Conservation (phyloP, 2,329 filamentous ascomycete genomes). For the Cyphellophora europaea region DNA sequence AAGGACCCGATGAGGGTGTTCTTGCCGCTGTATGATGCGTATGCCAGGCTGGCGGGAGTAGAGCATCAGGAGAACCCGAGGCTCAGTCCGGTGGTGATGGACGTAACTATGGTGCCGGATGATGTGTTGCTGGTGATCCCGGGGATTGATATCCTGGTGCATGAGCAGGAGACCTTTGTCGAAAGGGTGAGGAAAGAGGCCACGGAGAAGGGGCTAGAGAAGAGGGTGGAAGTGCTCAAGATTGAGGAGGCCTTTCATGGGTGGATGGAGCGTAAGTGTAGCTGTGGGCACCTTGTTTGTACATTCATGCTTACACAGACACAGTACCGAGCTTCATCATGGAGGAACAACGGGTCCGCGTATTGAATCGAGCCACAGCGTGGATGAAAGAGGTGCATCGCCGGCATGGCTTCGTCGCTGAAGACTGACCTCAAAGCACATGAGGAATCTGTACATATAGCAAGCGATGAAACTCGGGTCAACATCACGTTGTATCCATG, state of each 20-base stretch:
- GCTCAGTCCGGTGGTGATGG: constrained; percentile 1
- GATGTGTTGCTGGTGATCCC: constrained; percentile 3
- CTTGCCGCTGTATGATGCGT: constrained; percentile 36
- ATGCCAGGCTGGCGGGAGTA: constrained; percentile 22
- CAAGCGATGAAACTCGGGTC: not conserved
- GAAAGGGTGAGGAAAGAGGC: constrained; percentile 3
- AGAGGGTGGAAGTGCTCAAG: constrained; percentile 3
- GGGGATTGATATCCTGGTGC: constrained; percentile 4
- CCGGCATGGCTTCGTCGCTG: not conserved
- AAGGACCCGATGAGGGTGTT: constrained; percentile 26
- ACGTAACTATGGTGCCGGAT: not conserved
- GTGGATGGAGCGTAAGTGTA: constrained; percentile 4
- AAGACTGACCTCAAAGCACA: too few species aligned
- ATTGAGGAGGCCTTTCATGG: constrained; percentile 6
- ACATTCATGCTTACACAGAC: not conserved
- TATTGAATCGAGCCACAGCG: not conserved
- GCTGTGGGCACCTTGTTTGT: not conserved
- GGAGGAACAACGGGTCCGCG: not conserved
- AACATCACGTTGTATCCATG: not conserved
- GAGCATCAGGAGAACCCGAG: constrained; percentile 1
- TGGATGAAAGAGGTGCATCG: not conserved
- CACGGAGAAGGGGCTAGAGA: not conserved
- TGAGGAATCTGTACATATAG: too few species aligned
- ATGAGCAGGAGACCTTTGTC: constrained; percentile 2
- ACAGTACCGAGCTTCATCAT: not conserved